Conservation (phyloP, 2,329 filamentous ascomycete genomes). For the Arthrinium phaeospermum region DNA sequence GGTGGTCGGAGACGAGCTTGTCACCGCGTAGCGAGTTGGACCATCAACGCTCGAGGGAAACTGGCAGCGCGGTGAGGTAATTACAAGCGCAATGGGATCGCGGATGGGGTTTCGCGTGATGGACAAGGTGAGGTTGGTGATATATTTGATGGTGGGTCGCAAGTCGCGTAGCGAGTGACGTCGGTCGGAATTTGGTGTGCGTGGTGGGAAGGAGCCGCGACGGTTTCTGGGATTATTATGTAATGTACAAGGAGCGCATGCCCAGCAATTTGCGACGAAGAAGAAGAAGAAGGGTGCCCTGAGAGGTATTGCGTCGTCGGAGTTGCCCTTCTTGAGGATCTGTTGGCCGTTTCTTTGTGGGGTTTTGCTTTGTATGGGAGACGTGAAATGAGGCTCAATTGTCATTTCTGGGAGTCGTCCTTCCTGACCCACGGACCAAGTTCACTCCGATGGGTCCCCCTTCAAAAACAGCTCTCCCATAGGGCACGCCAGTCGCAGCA, state of each 20-base stretch:
- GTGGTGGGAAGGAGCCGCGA: neutral
- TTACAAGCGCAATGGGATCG: neutral
- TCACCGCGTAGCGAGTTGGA: slow-evolving; percentile 4
- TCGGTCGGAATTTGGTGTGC: slow-evolving; percentile 15
- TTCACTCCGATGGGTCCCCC: neutral
- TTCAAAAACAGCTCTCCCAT: too few relatives aligned
- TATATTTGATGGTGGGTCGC: slow-evolving; percentile 17
- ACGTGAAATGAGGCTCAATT: neutral
- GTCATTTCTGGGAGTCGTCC: neutral
- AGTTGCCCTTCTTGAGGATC: neutral
- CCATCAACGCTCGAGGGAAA: neutral
- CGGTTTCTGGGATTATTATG: neutral
- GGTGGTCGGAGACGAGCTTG: slow-evolving; percentile 10
- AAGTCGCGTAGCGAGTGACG: slow-evolving; percentile 22
- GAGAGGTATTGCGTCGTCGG: neutral
- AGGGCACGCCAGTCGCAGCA: neutral
- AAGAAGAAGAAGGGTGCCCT: slow-evolving; percentile 12
- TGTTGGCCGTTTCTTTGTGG: slow-evolving; percentile 18
- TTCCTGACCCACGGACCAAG: neutral
- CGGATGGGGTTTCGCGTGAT: slow-evolving; percentile 6
- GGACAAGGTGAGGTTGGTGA: slow-evolving; percentile 2
- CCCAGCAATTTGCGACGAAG: slow-evolving; percentile 19
- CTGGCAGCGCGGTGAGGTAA: neutral
- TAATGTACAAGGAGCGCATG: slow-evolving; percentile 18
- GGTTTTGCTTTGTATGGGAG: slow-evolving; percentile 12